Percentiles rank a stretch among this genome's conserved stretches.
phyloP scores from a whole-genome alignment of 805 yeast species.

The Zygosaccharomyces kombuchaensis region DNA sequence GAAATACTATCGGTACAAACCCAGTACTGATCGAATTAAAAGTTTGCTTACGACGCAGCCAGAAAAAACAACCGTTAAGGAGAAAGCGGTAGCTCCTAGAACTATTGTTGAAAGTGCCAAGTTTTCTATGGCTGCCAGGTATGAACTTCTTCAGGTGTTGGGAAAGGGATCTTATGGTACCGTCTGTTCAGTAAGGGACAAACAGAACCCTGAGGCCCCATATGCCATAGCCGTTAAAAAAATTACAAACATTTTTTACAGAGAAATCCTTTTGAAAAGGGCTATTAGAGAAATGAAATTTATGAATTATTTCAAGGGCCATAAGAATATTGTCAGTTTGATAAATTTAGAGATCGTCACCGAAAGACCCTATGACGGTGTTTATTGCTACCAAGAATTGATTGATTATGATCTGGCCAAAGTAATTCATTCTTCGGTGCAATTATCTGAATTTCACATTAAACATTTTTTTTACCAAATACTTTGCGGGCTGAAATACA shows the following conservation, averaged over 20 bases:
- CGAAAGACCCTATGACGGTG: conserved; percentile 69
- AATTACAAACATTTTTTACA: conserved; percentile 63
- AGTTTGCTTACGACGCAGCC: conserved; percentile 12
- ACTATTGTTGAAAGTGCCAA: conserved; percentile 48
- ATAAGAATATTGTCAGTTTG: conserved; percentile 70
- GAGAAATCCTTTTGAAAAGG: conserved; percentile 64
- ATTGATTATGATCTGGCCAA: conserved; percentile 76
- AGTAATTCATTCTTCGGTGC: conserved; percentile 73
- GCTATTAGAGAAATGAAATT: conserved; percentile 81
- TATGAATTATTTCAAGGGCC: conserved; percentile 81
- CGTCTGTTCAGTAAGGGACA: conserved; percentile 64
- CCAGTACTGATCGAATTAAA: conserved; percentile 14
- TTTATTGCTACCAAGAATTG: conserved; percentile 84
- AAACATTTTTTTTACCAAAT: conserved; percentile 75
- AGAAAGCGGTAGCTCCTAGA: conserved; percentile 11
- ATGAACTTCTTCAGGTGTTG: conserved; percentile 51
- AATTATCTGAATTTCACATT: conserved; percentile 80
- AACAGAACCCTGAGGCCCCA: conserved; percentile 19
- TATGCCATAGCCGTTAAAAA: conserved; percentile 71
- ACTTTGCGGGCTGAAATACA: conserved; percentile 78
- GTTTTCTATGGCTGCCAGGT: conserved; percentile 60
- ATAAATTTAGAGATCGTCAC: conserved; percentile 70
- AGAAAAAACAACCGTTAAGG: conserved; percentile 5
- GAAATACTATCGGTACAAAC: conserved; percentile 14
- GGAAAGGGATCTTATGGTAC: conserved; percentile 88